Base-by-base conservation (phyloP, 139 green algal species). In the Ulvella scutata region DNA sequence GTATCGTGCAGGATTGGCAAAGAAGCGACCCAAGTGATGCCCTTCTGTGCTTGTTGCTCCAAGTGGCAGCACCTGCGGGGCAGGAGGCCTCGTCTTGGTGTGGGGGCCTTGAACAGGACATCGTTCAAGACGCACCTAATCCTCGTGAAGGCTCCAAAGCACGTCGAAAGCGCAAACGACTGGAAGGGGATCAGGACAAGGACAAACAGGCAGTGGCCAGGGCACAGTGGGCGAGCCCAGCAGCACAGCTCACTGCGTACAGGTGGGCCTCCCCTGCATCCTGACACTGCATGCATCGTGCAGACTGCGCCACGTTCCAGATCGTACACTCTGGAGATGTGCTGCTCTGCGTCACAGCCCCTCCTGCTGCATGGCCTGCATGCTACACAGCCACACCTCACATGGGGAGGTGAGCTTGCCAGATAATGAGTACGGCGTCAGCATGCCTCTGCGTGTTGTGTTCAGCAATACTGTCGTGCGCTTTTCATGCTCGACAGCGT, bases 161-260 rank as follows among this genome's bases (percentile, higher is more conserved):
- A 20, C 80, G 87, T 23, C 82, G 88, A 23, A 90, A 90, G 72
- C 80, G 86, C n/a, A 86, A 88, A 73, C 61, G 75, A 10, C 17
- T 43, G 35, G 79, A 82, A 44, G 78, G 67, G 75, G 81, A 51
- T 61, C 61, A 73, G 72, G 74, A 31, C 38, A 67, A 26, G 51
- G 72, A 35, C n/a, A 2, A 3, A n/a, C 3, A 23, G n/a, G 33
- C 39, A 23, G 61, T 38, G 29, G 60, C 74, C 34, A 3, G 67
- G 4, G 9, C 20, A 37, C 38, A 37, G 43, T 51, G 17, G 20
- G 67, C 10, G 20, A 43, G 72, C 38, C 43, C 3, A 13, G 37
- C 72, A 62, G 76, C 75, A 7, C 78, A 78, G 60, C 38, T 38
- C 2, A 37, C 73, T 17, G 6, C 28, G 17, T 76, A 61, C 72